Evolutionary conservation across 805 yeast species (phyloP).

Genomic region (Wickerhamomyces subpelliculosus): DNA sequence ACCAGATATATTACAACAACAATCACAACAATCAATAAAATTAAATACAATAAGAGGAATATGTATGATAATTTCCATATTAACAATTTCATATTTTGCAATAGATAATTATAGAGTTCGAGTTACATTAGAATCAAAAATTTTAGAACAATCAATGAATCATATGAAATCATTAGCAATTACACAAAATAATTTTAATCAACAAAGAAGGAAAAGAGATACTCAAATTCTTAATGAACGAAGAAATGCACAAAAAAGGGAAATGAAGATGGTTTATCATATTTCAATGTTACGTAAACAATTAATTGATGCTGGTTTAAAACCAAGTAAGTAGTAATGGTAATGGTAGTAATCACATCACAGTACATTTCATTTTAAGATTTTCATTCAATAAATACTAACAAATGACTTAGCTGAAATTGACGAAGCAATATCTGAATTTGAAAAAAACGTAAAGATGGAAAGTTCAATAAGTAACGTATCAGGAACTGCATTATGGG

Average conservation of each 20-base stretch:
- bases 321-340: conserved; percentile 33
- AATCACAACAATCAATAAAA: neutral
- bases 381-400: conserved; percentile 3
- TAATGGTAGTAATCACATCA: neutral
- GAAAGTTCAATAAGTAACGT: conserved; percentile 50
- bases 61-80: conserved; percentile 34
- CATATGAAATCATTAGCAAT: conserved; percentile 26
- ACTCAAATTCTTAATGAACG: conserved; percentile 46
- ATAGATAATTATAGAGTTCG: conserved; percentile 42
- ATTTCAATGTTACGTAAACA: conserved; percentile 60
- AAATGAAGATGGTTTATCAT: conserved; percentile 58
- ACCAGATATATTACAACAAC: neutral
- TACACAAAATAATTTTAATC: conserved; percentile 41
- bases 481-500: conserved; percentile 52
- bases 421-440: conserved; percentile 45
- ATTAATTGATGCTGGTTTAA: conserved; percentile 44
- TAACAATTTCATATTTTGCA: conserved; percentile 41
- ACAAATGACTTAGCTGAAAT: conserved; percentile 28
- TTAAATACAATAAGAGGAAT: conserved; percentile 28
- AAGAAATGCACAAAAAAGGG: conserved; percentile 38
- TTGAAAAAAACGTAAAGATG: conserved; percentile 51
- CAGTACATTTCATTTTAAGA: too few relatives aligned
- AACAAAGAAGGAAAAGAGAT: conserved; percentile 45
- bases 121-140: conserved; percentile 26
- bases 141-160: conserved; percentile 25